phyloP scores from a whole-genome alignment of 78 protist species.

The Cavenderia fasciculata region DNA sequence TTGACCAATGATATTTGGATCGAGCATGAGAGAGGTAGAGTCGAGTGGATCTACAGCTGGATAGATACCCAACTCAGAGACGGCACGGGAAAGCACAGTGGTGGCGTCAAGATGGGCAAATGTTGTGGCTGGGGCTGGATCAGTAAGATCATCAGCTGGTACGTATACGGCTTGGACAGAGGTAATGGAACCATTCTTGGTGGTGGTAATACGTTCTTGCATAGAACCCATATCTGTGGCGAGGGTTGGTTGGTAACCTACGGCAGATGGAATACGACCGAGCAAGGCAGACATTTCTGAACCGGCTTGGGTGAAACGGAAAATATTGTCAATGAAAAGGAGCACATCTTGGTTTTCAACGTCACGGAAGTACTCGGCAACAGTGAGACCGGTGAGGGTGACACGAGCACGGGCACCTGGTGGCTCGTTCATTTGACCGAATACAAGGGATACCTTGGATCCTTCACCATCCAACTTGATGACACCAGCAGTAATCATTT shows the following conservation, averaged over 20 bases:
- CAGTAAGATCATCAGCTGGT: constrained; percentile 99
- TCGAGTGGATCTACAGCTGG: constrained; percentile 99
- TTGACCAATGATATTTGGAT: constrained; percentile 95
- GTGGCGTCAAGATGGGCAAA: constrained; percentile 99
- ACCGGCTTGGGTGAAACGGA: constrained; percentile 99
- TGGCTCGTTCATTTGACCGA: constrained; percentile 99
- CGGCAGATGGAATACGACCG: constrained; percentile 99
- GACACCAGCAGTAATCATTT: constrained; percentile 97
- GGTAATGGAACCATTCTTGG: constrained; percentile 97
- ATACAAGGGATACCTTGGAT: constrained; percentile 98
- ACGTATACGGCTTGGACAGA: constrained; percentile 99
- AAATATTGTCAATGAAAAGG: constrained; percentile 99
- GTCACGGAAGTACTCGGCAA: constrained; percentile 99
- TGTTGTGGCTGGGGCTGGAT: constrained; percentile 99
- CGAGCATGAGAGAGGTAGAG: constrained; percentile 97
- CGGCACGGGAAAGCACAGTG: constrained; percentile 97
- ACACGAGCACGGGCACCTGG: constrained; percentile 99
- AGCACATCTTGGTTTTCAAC: constrained; percentile 98
- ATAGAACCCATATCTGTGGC: constrained; percentile 98
- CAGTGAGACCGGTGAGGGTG: constrained; percentile 98
- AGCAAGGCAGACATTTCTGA: constrained; percentile 99
- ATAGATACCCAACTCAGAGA: constrained; percentile 99
- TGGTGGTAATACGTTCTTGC: constrained; percentile 99
- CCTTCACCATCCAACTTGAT: constrained; percentile 91
- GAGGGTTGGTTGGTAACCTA: constrained; percentile 99